A percentile compares a stretch with the other conserved stretches of the same genome.
phyloP scores from a whole-genome alignment of 352 stramenopile species.

The Pythium aristosporum region DNA sequence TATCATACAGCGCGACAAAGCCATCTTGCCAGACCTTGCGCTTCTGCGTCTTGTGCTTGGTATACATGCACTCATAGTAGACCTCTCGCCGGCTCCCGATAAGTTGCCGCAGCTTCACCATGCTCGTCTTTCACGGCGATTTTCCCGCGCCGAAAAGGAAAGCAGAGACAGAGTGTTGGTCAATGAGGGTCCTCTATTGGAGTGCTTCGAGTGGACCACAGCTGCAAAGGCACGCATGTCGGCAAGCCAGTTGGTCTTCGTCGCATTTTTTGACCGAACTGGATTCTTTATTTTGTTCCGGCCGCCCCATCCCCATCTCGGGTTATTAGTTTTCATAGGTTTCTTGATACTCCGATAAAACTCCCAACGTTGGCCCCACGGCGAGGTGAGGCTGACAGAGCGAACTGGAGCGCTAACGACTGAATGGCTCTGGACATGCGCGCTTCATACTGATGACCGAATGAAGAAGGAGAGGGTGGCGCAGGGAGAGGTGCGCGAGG shows the following conservation, averaged over 20 bases:
- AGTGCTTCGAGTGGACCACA: slow-evolving; percentile 10
- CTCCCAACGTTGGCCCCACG: no score
- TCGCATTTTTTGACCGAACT: slow-evolving; percentile 21
- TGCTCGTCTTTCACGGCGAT: slow-evolving; percentile 12
- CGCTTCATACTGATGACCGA: slow-evolving; percentile 3
- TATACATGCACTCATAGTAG: slow-evolving; percentile 83
- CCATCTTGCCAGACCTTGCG: slow-evolving; percentile 79
- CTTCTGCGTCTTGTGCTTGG: slow-evolving; percentile 88
- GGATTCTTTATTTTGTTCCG: slow-evolving; percentile 25
- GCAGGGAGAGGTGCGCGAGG: slow-evolving; percentile 3
- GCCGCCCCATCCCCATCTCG: not conserved
- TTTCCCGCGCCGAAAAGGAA: slow-evolving; percentile 1
- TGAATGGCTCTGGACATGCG: slow-evolving; percentile 8
- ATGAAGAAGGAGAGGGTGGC: not conserved
- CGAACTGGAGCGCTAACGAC: not conserved
- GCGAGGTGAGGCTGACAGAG: not conserved
- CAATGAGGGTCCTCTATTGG: not conserved
- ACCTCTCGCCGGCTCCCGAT: slow-evolving; percentile 45
- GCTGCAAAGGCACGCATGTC: not conserved
- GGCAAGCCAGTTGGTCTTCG: slow-evolving; percentile 3
- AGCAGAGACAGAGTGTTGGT: not conserved
- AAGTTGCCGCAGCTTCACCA: slow-evolving; percentile 59
- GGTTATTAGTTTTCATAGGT: slow-evolving; percentile 15
- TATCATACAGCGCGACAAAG: slow-evolving; percentile 57
- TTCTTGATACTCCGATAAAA: slow-evolving; percentile 8